Evolutionary conservation across 108 stramenopile genomes (phyloP).

Genomic region (Cylindrotheca closterium): DNA sequence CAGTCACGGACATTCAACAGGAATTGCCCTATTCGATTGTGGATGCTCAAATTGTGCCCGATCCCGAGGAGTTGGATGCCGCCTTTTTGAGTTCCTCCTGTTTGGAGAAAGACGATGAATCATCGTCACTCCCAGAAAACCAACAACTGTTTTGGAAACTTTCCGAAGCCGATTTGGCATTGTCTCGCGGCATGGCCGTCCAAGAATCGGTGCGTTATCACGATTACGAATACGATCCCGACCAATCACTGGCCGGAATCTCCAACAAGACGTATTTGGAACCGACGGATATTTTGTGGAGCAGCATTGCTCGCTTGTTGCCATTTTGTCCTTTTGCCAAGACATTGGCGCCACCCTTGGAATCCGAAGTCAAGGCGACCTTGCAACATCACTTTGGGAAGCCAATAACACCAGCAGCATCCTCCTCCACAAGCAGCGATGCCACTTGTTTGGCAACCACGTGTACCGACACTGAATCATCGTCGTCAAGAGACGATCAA

Average conservation of each 20-base stretch:
- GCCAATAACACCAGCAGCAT: neutral
- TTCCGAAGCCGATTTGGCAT: neutral
- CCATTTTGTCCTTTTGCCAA: slow-evolving; percentile 61
- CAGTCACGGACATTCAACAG: slow-evolving; percentile 52
- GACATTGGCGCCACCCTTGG: neutral
- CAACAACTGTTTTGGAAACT: neutral
- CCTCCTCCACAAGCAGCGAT: too few relatives aligned
- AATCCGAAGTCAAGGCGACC: neutral
- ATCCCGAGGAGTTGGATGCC: slow-evolving; percentile 56
- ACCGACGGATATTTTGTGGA: slow-evolving; percentile 47
- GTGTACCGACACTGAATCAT: too few relatives aligned
- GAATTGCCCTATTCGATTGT: slow-evolving; percentile 63
- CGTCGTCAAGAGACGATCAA: too few relatives aligned
- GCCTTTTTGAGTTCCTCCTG: too few relatives aligned
- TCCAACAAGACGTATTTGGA: slow-evolving; percentile 31
- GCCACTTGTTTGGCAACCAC: too few relatives aligned
- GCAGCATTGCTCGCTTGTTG: slow-evolving; percentile 45
- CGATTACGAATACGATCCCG: slow-evolving; percentile 64
- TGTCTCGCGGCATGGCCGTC: slow-evolving; percentile 41
- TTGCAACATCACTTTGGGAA: neutral
- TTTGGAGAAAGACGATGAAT: slow-evolving; percentile 2
- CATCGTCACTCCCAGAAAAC: neutral
- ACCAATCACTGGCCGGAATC: slow-evolving; percentile 37
- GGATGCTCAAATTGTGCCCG: slow-evolving; percentile 65
- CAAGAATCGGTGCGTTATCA: slow-evolving; percentile 61